These are phyloP conservation scores for Balakata baccata DNA, from an alignment of 345 rosid species.

Conservation along the genomic window DNA sequence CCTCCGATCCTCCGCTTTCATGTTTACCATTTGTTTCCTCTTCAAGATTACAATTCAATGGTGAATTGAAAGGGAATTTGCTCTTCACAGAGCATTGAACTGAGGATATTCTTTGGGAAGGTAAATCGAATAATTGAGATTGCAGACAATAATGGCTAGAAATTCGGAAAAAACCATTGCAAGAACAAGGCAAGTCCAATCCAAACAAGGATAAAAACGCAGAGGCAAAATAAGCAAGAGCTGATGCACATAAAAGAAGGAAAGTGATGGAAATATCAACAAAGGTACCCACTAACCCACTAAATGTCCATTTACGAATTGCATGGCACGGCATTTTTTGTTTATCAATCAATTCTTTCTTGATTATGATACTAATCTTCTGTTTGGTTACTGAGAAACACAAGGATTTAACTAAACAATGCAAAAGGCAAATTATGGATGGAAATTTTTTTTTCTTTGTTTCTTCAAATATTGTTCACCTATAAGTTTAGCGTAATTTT, in stretches of 20 bases:
- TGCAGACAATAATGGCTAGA: conserved; percentile 13
- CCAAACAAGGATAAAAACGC: conserved; percentile 54
- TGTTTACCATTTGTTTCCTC: conserved; percentile 19
- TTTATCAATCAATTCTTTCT: neutral
- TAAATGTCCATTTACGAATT: conserved; percentile 44
- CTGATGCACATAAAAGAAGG: conserved; percentile 54
- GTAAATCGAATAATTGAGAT: conserved; percentile 20
- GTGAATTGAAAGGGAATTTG: conserved; percentile 39
- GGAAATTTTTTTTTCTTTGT: too few relatives aligned
- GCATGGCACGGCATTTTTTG: conserved; percentile 43
- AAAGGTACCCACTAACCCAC: conserved; percentile 52
- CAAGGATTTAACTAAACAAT: too few relatives aligned
- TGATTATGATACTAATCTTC: neutral
- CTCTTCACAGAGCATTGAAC: conserved; percentile 43
- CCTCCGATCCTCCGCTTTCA: conserved; percentile 19
- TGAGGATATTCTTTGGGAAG: conserved; percentile 40
- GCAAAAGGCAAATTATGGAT: too few relatives aligned
- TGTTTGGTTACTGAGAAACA: too few relatives aligned
- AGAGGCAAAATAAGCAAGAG: conserved; percentile 44
- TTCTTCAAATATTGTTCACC: too few relatives aligned
- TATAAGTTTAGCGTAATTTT: too few relatives aligned
- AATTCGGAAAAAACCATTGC: conserved; percentile 45
- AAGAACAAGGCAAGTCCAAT: conserved; percentile 51
- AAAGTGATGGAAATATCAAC: conserved; percentile 60
- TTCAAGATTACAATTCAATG: conserved; percentile 13